These are phyloP conservation scores for Yamadazyma phyllophila DNA, from an alignment of 805 yeast species.

Conservation along the genomic window DNA sequence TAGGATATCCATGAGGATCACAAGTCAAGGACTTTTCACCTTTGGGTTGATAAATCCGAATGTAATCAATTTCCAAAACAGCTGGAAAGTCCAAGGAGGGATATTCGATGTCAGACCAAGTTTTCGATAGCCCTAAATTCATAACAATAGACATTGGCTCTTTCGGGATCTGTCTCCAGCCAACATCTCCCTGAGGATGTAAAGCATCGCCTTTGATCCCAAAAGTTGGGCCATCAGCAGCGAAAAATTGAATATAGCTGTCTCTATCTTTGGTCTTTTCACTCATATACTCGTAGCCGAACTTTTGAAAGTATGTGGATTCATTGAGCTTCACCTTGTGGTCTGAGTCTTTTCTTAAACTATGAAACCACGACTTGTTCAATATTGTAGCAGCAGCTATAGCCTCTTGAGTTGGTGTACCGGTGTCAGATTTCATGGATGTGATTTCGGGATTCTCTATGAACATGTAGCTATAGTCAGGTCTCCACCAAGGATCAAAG, in stretches of 20 bases:
- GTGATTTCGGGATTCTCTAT: conserved; percentile 28
- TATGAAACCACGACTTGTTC: conserved; percentile 36
- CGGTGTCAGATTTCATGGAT: conserved; percentile 36
- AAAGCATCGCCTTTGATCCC: conserved; percentile 31
- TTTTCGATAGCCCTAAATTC: conserved; percentile 40
- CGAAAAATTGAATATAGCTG: conserved; percentile 35
- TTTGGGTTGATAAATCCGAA: conserved; percentile 40
- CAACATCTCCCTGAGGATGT: conserved; percentile 38
- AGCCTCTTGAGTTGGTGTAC: conserved; percentile 41
- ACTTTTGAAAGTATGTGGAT: conserved; percentile 28
- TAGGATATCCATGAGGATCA: conserved; percentile 38
- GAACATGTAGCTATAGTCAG: conserved; percentile 35
- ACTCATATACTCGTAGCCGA: conserved; percentile 34
- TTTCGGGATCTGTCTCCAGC: conserved; percentile 33
- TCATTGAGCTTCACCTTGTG: conserved; percentile 5
- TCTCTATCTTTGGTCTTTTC: conserved; percentile 18
- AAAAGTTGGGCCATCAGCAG: conserved; percentile 26
- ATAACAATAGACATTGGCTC: conserved; percentile 40
- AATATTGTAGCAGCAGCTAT: conserved; percentile 35
- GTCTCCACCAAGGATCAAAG: conserved; percentile 43
- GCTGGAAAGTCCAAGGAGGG: conserved; percentile 34
- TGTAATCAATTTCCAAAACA: conserved; percentile 35
- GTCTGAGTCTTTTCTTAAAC: conserved; percentile 10
- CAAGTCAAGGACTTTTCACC: conserved; percentile 30
- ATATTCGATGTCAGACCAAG: conserved; percentile 42